These are phyloP conservation scores for Keithomyces neogunnii DNA, from an alignment of 2,329 filamentous ascomycete genomes.

Conservation along the genomic window DNA sequence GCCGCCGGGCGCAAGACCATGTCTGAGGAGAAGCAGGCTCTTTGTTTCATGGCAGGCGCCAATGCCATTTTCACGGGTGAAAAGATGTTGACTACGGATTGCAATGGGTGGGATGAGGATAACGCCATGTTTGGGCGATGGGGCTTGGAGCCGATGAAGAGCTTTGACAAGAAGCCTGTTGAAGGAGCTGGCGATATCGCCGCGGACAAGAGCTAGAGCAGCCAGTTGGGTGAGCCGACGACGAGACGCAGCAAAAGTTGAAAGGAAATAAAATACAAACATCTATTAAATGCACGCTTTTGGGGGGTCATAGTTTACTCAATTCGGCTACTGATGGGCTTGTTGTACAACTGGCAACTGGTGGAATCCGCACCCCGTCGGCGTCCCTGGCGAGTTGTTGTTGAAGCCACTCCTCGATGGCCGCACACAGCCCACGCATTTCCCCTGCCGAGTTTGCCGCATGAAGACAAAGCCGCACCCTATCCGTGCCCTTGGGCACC, in stretches of 20 bases:
- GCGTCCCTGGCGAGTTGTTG: background rate
- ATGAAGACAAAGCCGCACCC: conserved; percentile 60
- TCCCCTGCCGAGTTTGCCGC: conserved; percentile 53
- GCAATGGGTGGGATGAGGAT: conserved; percentile 86
- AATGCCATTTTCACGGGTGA: conserved; percentile 95
- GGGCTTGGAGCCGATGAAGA: conserved; percentile 72
- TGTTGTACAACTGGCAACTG: background rate
- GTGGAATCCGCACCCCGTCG: background rate
- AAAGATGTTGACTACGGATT: conserved; percentile 91
- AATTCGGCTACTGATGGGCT: background rate
- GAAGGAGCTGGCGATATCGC: conserved; percentile 10
- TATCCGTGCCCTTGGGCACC: conserved; percentile 52
- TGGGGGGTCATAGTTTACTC: background rate
- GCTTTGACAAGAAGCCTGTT: conserved; percentile 28
- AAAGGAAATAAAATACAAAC: background rate
- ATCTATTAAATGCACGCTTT: background rate
- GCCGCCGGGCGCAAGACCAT: conserved; percentile 79
- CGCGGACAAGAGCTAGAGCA: background rate
- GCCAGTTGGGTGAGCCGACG: background rate
- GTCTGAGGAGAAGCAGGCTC: conserved; percentile 78
- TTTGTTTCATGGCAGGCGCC: conserved; percentile 85
- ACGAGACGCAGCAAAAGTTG: background rate
- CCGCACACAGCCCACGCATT: conserved; percentile 42
- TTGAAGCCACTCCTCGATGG: conserved; percentile 38
- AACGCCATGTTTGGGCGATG: conserved; percentile 74